Conservation (phyloP, 768 basidiomycete genomes). For the Mrakia hoshinonis region DNA sequence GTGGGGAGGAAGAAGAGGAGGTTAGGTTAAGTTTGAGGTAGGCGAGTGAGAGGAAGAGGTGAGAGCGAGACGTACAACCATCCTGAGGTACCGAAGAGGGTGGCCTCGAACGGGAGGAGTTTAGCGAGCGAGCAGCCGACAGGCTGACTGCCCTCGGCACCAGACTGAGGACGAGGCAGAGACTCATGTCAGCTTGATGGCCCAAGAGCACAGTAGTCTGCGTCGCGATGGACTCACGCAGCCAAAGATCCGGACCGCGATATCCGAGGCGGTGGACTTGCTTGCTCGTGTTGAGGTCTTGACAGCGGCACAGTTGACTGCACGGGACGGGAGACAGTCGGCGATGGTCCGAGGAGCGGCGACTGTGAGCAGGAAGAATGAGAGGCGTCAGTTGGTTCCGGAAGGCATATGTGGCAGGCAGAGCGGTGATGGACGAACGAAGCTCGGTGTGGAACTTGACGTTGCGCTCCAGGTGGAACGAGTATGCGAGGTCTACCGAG, state of each 20-base stretch:
- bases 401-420: not conserved
- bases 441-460: not conserved
- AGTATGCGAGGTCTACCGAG: conserved; percentile 2
- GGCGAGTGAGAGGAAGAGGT: not conserved
- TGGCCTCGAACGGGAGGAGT: not conserved
- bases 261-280: not conserved
- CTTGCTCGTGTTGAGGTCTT: not conserved
- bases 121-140: not conserved
- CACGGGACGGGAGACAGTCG: not conserved
- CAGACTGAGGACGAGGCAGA: not conserved
- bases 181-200: not conserved
- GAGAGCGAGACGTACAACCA: not conserved
- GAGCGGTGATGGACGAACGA: not conserved
- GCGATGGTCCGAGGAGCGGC: not conserved
- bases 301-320: not conserved
- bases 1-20: not conserved
- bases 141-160: not conserved
- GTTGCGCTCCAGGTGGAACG: not conserved
- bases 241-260: not conserved
- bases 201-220: no score
- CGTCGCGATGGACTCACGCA: conserved; percentile 9
- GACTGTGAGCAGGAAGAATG: not conserved
- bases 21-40: no score
- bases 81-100: no score
- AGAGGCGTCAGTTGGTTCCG: not conserved